These are phyloP conservation scores for Craterostigma plantagineum DNA, from an alignment of 257 asterid species.

Conservation along the genomic window DNA sequence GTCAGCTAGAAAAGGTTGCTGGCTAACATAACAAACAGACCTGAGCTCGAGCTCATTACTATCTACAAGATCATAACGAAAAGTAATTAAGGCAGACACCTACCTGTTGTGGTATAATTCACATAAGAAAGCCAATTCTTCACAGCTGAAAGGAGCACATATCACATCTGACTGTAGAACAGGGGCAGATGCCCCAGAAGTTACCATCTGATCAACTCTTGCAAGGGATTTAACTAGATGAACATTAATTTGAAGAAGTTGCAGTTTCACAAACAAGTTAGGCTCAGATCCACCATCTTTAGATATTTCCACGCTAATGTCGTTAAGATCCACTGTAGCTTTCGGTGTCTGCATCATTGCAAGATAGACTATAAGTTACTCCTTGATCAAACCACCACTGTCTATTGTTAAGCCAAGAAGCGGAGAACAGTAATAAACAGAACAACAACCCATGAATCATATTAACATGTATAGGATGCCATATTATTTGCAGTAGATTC, in stretches of 20 bases:
- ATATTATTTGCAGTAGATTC: too few species aligned
- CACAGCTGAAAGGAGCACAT: constrained; percentile 79
- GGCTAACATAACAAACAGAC: too few species aligned
- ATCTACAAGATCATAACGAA: constrained; percentile 1
- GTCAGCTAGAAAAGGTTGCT: too few species aligned
- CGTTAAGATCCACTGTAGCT: constrained; percentile 75
- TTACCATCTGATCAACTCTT: constrained; percentile 28
- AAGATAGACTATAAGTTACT: constrained; percentile 11
- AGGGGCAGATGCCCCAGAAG: constrained; percentile 31
- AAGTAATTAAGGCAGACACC: constrained; percentile 10
- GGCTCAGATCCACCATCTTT: constrained; percentile 79
- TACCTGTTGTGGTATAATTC: constrained; percentile 87
- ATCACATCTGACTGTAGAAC: constrained; percentile 29
- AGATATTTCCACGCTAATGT: constrained; percentile 67
- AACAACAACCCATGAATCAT: too few species aligned
- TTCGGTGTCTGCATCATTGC: constrained; percentile 57
- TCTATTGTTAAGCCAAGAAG: not conserved
- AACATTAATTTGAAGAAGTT: constrained; percentile 49
- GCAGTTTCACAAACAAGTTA: constrained; percentile 65
- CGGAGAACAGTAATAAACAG: not conserved
- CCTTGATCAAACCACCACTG: not conserved
- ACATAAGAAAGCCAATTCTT: constrained; percentile 72
- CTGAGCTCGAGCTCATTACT: not conserved
- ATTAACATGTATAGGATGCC: too few species aligned
- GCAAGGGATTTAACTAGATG: constrained; percentile 45